phyloP scores from a whole-genome alignment of 805 yeast genomes.

The Metschnikowia shivogae region DNA sequence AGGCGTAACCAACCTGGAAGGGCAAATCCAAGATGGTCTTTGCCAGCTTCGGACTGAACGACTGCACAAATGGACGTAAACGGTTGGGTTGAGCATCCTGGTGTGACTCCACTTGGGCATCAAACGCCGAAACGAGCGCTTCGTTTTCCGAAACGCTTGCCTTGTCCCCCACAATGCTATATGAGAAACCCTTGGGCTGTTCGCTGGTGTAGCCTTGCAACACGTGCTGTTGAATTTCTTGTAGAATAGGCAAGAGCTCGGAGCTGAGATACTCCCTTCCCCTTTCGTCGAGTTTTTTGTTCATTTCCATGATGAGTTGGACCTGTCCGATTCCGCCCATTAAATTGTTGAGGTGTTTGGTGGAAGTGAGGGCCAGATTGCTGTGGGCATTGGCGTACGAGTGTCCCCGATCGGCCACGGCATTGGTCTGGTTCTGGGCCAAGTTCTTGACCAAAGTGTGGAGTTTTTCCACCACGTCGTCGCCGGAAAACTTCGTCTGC shows the following conservation, averaged over 20 bases:
- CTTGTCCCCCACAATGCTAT: conserved; percentile 58
- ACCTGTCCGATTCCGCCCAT: conserved; percentile 77
- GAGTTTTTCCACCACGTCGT: conserved; percentile 55
- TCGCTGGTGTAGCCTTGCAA: conserved; percentile 26
- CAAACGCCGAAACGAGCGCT: conserved; percentile 30
- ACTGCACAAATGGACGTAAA: conserved; percentile 15
- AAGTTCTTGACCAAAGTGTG: conserved; percentile 66
- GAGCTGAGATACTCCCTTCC: conserved; percentile 34
- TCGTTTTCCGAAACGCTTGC: conserved; percentile 36
- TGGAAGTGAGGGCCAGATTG: conserved; percentile 56
- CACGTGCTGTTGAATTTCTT: conserved; percentile 45
- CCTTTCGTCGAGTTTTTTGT: conserved; percentile 40
- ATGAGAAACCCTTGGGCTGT: conserved; percentile 34
- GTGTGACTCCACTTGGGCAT: conserved; percentile 16
- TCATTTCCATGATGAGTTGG: conserved; percentile 59
- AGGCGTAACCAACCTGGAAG: conserved; percentile 82
- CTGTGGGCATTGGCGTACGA: conserved; percentile 71
- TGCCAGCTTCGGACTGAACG: conserved; percentile 16
- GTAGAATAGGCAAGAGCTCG: conserved; percentile 63
- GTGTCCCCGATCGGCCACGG: conserved; percentile 86
- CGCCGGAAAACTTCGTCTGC: conserved; percentile 62
- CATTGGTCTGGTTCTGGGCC: conserved; percentile 72
- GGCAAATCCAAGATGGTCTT: conserved; percentile 65
- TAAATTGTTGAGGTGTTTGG: conserved; percentile 57
- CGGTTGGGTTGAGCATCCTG: conserved; percentile 9